A percentile compares a stretch with the other conserved stretches of the same genome.
Conservation (phyloP, 805 yeast genomes). For the Candida boleticola region DNA sequence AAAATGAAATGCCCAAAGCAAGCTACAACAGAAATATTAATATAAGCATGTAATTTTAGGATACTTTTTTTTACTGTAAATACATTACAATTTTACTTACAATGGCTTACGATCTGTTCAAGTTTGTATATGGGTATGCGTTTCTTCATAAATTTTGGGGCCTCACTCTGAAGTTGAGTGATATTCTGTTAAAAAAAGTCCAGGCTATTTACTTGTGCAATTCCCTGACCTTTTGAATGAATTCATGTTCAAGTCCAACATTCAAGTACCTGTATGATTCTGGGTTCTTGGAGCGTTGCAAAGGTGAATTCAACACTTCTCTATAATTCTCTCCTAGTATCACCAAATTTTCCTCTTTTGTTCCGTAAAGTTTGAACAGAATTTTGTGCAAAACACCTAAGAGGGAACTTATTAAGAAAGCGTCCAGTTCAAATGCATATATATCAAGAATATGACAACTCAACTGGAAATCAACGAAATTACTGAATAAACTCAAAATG, state of each 20-base stretch:
- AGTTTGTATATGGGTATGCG: too few relatives aligned
- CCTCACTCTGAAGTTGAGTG: too few relatives aligned
- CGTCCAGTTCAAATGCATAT: slow-evolving; percentile 59
- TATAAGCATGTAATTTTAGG: too few relatives aligned
- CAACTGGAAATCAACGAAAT: slow-evolving; percentile 45
- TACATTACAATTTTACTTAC: too few relatives aligned
- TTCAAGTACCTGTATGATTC: slow-evolving; percentile 33
- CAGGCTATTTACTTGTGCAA: slow-evolving; percentile 1
- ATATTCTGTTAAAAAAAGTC: too few relatives aligned
- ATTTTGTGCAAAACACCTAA: slow-evolving; percentile 51
- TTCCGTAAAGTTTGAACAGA: slow-evolving; percentile 50
- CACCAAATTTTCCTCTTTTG: slow-evolving; percentile 43
- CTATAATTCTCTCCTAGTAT: slow-evolving; percentile 20
- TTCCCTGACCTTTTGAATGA: slow-evolving; percentile 39
- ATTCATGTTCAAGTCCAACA: slow-evolving; percentile 51
- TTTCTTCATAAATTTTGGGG: too few relatives aligned
- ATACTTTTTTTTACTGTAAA: too few relatives aligned
- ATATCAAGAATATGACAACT: slow-evolving; percentile 55
- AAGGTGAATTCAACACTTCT: slow-evolving; percentile 1
- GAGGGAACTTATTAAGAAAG: slow-evolving; percentile 47
- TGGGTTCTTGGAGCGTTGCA: neutral
- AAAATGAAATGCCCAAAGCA: too few relatives aligned
- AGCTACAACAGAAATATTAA: too few relatives aligned
- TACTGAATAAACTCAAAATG: slow-evolving; percentile 45
- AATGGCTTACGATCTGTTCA: too few relatives aligned